These are phyloP conservation scores for Astrephomene gubernaculifera DNA, from an alignment of 139 green algal species.

Conservation along the genomic window DNA sequence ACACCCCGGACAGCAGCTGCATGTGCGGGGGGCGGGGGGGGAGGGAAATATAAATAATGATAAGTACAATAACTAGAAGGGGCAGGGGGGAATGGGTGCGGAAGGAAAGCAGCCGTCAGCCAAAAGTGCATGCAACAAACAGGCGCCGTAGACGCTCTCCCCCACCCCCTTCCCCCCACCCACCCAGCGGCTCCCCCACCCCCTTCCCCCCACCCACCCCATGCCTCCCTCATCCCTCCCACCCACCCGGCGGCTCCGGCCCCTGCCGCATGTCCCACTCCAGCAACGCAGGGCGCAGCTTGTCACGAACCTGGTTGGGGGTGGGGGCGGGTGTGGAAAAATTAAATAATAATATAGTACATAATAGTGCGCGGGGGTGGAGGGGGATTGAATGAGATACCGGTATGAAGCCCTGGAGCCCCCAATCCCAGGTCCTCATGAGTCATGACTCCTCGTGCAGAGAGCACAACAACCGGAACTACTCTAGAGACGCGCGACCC, in stretches of 20 bases:
- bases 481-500: too few species aligned
- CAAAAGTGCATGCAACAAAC: neutral
- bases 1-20: neutral
- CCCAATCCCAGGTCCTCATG: too few species aligned
- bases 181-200: neutral
- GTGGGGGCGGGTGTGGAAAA: too few species aligned
- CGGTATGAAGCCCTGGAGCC: too few species aligned
- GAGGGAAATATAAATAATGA: neutral
- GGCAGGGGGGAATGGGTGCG: neutral
- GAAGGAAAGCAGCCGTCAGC: neutral
- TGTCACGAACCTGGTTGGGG: too few species aligned
- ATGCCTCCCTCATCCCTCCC: neutral
- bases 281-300: conserved; percentile 77
- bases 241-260: conserved; percentile 19
- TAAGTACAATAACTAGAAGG: too few species aligned
- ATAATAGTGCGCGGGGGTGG: too few species aligned
- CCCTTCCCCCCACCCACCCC: neutral
- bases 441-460: too few species aligned
- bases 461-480: too few species aligned
- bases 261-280: conserved; percentile 77
- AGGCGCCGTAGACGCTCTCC: neutral
- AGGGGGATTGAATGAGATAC: too few species aligned
- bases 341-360: too few species aligned
- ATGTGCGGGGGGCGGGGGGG: neutral
- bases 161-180: neutral